Base-by-base conservation (phyloP, 768 basidiomycete species). In the Agrocybe pediades region DNA sequence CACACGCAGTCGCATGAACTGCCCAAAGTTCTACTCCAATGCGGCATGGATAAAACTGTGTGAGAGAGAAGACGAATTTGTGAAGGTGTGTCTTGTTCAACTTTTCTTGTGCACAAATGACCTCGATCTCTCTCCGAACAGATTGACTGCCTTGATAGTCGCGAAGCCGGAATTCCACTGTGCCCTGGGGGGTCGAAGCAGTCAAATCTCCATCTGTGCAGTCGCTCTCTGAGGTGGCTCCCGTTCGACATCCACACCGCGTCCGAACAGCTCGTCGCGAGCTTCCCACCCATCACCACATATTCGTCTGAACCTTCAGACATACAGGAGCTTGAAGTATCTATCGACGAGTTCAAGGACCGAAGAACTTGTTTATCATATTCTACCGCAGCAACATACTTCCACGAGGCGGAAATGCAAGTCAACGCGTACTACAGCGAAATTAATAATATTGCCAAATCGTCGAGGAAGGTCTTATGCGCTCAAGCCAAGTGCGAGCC, bases 141-240 rank as follows among this genome's bases (percentile, higher is more conserved):
- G 85, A 21, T 69, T 90, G 27, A 90, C 87, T 7, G 79, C 89
- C 13, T 60, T 83, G 29, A 86, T 90, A 54, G 82, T 90, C 7
- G 83, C 82, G 21, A 83, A 82, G 66, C 81, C 85, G 9, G 83
- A 88, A 56, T 86, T 87, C 54, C 79, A 81, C n/a, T 61, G 63
- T 16, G 83, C 80, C 2, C 90, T 90, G 64, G 81, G n/a, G 79
- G 33, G 62, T 89, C 65, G 82, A 79, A 41, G 62, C 73, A n/a
- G 79, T 80, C 45, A 67, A 73, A 16, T 72, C 81, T 7, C 71
- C 68, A 30, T 86, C 84, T 8, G 77, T 80, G 24, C 67, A 81
- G 26, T 87, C 84, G 8, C 75, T 86, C 5, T 69, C 74, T 9
- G 33, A 15, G 13, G 80, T 84, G 9, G 65, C 79, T 51, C 71